Base-by-base conservation (phyloP, 306 rosid genomes). In the Inga laurina region DNA sequence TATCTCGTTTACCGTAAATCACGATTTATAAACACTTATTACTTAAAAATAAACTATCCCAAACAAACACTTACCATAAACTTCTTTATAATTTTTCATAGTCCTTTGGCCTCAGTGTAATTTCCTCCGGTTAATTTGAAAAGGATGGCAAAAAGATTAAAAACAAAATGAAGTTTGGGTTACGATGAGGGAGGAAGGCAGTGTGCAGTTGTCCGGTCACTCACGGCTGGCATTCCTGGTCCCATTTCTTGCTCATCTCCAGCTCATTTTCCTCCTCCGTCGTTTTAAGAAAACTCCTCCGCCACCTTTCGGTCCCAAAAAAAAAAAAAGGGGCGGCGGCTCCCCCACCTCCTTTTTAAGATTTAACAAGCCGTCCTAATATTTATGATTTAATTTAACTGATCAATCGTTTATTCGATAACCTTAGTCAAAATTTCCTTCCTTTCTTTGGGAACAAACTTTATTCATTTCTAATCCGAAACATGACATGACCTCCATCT, bases 171-270 rank as follows among this genome's bases (percentile, higher is more conserved):
- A 39, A 39, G 41, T 39, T 4, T 44, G 37, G 76, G 12, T 44
- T 72, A 48, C 54, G 54, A 19, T 19, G 54, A 48, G 75, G 8
- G n/a, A 19, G 19, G 52, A 18, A 48, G 75, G 16, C 9, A 19
- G 19, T 0, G 37, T 9, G 30, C 9, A 16, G 3, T 6, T 41
- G 52, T 85, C 82, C 51, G 51, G 77, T 74, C 80, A 83, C 87
- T 45, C 57, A 84, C 84, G 87, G 90, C 76, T 90, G 89, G 82
- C 88, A 79, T 75, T 18, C 56, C 71, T 9, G 51, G 87, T 7
- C 76, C 75, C 41, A 21, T 46, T 18, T 37, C 74, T 39, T 68
- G 18, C 27, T 72, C 64, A 72, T 52, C 19, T 62, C 68, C 68
- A 62, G 37, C 68, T 24, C 68, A 62, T 10, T 62, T 62, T 10